Percentiles rank a stretch among this genome's conserved stretches.
Evolutionary conservation across 225 moss, liverwort and hornwort species (phyloP).

Genomic region (Anthoceros angustus): DNA sequence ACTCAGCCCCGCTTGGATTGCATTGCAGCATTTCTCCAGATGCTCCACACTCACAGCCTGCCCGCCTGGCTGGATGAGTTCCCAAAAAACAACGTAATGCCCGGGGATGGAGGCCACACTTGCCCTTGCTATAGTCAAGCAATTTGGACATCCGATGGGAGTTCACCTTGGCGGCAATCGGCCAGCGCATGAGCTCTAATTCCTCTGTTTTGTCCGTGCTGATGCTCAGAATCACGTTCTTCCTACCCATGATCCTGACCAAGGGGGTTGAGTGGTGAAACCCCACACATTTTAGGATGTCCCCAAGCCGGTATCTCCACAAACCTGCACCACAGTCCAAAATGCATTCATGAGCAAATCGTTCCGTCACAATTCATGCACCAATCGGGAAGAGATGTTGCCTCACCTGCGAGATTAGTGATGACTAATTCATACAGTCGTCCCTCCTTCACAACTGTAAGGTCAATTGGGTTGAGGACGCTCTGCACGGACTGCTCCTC

Average conservation of each 20-base stretch:
- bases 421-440: constrained; percentile 62
- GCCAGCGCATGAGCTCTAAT: constrained; percentile 42
- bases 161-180: constrained; percentile 21
- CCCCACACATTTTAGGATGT: constrained; percentile 50
- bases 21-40: not conserved
- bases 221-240: constrained; percentile 42
- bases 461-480: constrained; percentile 27
- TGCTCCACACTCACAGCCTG: not conserved
- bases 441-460: constrained; percentile 41
- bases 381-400: not conserved
- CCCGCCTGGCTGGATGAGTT: constrained; percentile 17
- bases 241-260: constrained; percentile 47
- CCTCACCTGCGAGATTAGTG: constrained; percentile 46
- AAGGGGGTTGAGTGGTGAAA: constrained; percentile 44
- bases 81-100: constrained; percentile 63
- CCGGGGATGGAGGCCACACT: constrained; percentile 37
- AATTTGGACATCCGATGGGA: constrained; percentile 38
- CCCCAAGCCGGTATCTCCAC: constrained; percentile 61
- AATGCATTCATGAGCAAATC: too few species aligned
- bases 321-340: constrained; percentile 31
- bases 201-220: constrained; percentile 62
- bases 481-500: constrained; percentile 7
- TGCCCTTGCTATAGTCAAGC: constrained; percentile 44
- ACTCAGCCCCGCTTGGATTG: not conserved
- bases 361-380: too few species aligned